Conservation (phyloP, 1,139 yeast genomes). For the Lodderomyces beijingensis region DNA sequence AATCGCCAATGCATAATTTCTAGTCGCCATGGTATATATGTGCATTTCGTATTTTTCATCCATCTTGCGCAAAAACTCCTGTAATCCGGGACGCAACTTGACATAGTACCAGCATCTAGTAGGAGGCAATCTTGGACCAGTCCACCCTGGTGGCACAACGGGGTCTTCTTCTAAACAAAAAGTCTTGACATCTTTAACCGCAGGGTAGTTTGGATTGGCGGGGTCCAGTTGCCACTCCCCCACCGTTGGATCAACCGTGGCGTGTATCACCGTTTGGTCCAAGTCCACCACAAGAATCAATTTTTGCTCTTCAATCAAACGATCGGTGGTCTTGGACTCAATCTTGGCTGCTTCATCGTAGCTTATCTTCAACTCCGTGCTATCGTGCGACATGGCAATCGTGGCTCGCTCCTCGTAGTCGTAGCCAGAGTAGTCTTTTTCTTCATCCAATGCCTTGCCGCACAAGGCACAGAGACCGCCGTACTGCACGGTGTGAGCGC, state of each 20-base stretch:
- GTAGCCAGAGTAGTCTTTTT: conserved; percentile 73
- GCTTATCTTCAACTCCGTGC: conserved; percentile 79
- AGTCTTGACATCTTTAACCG: conserved; percentile 74
- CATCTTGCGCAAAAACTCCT: conserved; percentile 62
- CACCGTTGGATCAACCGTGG: conserved; percentile 96
- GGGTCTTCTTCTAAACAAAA: conserved; percentile 79
- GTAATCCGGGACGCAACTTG: conserved; percentile 83
- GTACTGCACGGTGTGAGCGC: conserved; percentile 91
- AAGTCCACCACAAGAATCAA: conserved; percentile 90
- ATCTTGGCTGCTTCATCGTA: conserved; percentile 82
- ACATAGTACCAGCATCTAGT: conserved; percentile 84
- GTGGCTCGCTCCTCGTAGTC: conserved; percentile 75
- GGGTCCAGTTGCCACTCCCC: conserved; percentile 95
- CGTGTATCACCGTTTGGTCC: conserved; percentile 96
- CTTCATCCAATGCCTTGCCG: conserved; percentile 81
- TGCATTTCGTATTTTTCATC: conserved; percentile 78
- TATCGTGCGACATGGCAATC: conserved; percentile 86
- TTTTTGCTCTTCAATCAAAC: conserved; percentile 60
- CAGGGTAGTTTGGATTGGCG: conserved; percentile 75
- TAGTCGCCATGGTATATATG: conserved; percentile 98
- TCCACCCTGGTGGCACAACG: conserved; percentile 52
- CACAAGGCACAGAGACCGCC: conserved; percentile 95
- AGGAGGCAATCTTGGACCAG: conserved; percentile 55
- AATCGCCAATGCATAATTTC: conserved; percentile 86
- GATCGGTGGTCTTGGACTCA: conserved; percentile 61